Evolutionary conservation across 305 asterid genomes (phyloP), one percentile per base, ranked within the genome.

Genomic region (Salvia sclarea): DNA sequence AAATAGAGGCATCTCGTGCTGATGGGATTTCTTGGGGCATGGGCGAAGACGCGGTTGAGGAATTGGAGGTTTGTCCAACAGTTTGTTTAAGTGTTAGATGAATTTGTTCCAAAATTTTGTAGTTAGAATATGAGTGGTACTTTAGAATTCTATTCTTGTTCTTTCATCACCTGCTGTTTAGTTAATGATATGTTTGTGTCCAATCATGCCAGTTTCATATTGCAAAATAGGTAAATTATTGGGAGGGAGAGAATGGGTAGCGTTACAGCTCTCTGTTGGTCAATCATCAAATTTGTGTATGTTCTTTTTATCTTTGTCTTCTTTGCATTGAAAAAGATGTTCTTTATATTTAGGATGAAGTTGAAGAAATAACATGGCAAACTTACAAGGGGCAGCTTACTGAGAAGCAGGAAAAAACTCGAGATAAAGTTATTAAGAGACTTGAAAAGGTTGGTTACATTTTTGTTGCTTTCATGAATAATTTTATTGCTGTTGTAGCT

Each of bases 301-400:
- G 12, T 13, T 52, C 10, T 53, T 66, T 37, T 3, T 62, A 45
- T 44, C n/a, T 56, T 50, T 40, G 20, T 53, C 40, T 41, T 38
- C 14, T 54, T 76, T 65, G 30, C 14, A 16, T 67, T 79, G 58
- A 66, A 53, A 64, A 11, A 8, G 17, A 49, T 70, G 38, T 73
- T 74, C 8, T 59, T 71, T 57, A 63, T 67, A 21, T 79, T 30
- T 71, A 94, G 99, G 99, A 89, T 31, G 99, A 87, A 31, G 82
- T 75, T 77, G 97, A 91, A n/a, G 99, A 91, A 82, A 85, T 91
- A 76, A 94, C 96, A n/a, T 94, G 99, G 97, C 97, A 94, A 85
- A 94, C 84, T 71, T 91, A 82, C 88, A 91, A 91, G 81, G 99
- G 97, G 40, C 95, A 86, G 78, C 96, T 94, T 14, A 94, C 99